Conservation (phyloP, 2,329 filamentous ascomycete species). For the Phialophora chinensis region DNA sequence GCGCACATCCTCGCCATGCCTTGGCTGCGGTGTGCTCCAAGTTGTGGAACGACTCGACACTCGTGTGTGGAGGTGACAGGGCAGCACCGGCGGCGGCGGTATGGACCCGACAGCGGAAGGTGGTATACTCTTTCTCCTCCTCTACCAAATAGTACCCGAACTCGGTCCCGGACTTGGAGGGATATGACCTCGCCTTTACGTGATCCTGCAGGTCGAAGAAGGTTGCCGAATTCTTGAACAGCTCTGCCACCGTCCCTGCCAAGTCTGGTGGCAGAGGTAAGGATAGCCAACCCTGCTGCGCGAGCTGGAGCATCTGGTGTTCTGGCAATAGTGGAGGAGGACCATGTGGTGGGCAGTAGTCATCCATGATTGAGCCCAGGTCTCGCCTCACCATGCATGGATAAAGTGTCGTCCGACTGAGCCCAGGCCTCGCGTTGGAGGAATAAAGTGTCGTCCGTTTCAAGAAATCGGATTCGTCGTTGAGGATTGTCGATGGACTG, state of each 20-base stretch:
- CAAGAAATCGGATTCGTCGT: too few species aligned
- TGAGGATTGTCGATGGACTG: too few species aligned
- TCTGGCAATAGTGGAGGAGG: constrained; percentile 35
- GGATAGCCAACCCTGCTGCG: constrained; percentile 33
- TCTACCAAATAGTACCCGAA: constrained; percentile 40
- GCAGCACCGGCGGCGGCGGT: background rate
- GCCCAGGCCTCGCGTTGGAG: too few species aligned
- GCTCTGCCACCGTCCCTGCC: constrained; percentile 1
- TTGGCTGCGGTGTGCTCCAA: constrained; percentile 24
- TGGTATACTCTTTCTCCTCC: constrained; percentile 42
- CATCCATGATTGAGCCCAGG: constrained; percentile 7
- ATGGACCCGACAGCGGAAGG: constrained; percentile 37
- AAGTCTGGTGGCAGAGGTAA: constrained; percentile 22
- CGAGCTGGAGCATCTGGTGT: constrained; percentile 29
- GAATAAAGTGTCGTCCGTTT: too few species aligned
- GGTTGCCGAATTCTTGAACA: constrained; percentile 22
- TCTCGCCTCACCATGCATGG: too few species aligned
- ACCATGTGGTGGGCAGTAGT: constrained; percentile 21
- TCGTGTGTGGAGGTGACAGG: background rate
- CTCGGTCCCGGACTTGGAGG: constrained; percentile 40
- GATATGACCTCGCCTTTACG: constrained; percentile 34
- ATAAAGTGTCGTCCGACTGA: too few species aligned
- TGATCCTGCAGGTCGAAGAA: constrained; percentile 24
- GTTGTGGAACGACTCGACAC: background rate
- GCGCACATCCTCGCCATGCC: constrained; percentile 37